Base-by-base conservation (phyloP, 495 filamentous ascomycete species). In the Podospora pseudoanserina region DNA sequence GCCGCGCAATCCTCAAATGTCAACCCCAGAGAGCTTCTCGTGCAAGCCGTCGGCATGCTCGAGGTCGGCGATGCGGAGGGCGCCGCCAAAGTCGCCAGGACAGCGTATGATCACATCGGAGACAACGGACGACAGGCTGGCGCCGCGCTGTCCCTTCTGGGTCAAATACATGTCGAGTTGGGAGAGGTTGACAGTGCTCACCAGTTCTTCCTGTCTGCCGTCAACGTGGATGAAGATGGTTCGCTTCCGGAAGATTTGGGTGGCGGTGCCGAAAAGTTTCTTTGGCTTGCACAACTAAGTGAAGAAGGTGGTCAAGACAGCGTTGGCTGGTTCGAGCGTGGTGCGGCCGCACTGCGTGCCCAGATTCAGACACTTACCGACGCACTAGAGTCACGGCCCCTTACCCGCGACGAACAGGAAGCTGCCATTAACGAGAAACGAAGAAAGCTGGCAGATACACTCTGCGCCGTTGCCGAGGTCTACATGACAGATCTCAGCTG, bases 401-500 rank as follows among this genome's bases (percentile, higher is more conserved):
- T 73, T 28, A 75, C 72, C 7, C 71, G 80, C 59, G 82, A 83
- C 23, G 78, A 86, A 65, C 77, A 83, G 67, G 72, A 76, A 54
- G 70, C 78, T 9, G 64, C 78, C 19, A 67, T 88, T 27, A 84
- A 83, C 20, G 90, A 95, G 74, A 91, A 93, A 80, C 88, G 88
- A 74, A 81, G 78, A 61, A 93, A 94, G 75, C 79, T 98, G 53
- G 91, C 92, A 1, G 91, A 89, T 69, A 92, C 93, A 4, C 84
- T 99, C 30, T 98, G 96, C 78, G 91, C 90, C 2, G 88, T 97
- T 65, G 87, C 91, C 0, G 96, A 99, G 78, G 90, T 97, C 39
- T 98, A 97, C 77, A 99, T 99, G 96, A 98, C 93, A 32, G 96
- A 99, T 81, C 84, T 99, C 69, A 83, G 91, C 27, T 96, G 92